These are phyloP conservation scores for Suhomyces coccinellae DNA, from an alignment of 1,139 yeast genomes.

Conservation along the genomic window DNA sequence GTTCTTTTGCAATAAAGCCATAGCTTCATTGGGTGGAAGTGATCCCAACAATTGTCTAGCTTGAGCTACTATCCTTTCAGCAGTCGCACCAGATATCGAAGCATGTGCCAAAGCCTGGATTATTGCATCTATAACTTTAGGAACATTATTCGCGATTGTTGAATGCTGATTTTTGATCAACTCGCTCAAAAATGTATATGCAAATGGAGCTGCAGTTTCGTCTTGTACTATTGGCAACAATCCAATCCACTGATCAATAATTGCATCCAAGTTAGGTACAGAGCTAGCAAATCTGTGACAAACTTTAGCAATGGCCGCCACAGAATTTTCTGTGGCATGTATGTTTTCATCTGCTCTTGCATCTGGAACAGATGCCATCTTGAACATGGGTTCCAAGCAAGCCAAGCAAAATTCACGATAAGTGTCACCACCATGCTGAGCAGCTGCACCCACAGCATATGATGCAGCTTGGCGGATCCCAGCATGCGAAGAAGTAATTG, in stretches of 20 bases:
- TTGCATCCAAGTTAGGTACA: constrained; percentile 62
- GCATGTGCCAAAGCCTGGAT: constrained; percentile 74
- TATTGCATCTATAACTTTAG: constrained; percentile 70
- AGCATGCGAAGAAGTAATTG: constrained; percentile 67
- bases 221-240: constrained; percentile 83
- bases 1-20: constrained; percentile 61
- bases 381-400: constrained; percentile 71
- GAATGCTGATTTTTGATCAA: constrained; percentile 72
- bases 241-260: constrained; percentile 74
- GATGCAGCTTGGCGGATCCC: constrained; percentile 87
- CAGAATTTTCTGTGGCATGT: constrained; percentile 83
- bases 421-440: constrained; percentile 69
- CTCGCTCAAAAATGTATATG: constrained; percentile 74
- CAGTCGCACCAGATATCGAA: constrained; percentile 68
- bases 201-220: constrained; percentile 87
- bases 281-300: constrained; percentile 55
- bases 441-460: constrained; percentile 81
- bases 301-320: constrained; percentile 82
- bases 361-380: constrained; percentile 77
- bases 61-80: constrained; percentile 61
- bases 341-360: constrained; percentile 82
- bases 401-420: constrained; percentile 67
- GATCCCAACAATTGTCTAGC: constrained; percentile 52
- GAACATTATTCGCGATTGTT: constrained; percentile 54
- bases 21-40: constrained; percentile 63